These are phyloP conservation scores for Pseudocohnilembus persalinus DNA, from an alignment of 169 alveolate genomes.

Conservation along the genomic window DNA sequence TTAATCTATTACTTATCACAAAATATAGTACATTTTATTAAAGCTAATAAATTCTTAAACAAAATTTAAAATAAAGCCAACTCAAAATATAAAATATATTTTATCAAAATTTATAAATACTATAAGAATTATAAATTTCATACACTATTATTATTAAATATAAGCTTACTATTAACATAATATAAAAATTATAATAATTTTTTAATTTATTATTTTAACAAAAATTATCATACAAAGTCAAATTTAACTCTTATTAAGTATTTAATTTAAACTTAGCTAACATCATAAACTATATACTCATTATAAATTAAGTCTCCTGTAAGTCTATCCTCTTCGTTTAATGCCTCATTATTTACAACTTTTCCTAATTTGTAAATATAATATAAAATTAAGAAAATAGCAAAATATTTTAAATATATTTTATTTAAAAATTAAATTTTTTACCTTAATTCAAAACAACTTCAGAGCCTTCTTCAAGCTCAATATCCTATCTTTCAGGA, in stretches of 20 bases:
- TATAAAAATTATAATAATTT: too few relatives aligned
- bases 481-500: constrained; percentile 37
- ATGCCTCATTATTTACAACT: constrained; percentile 42
- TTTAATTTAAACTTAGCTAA: constrained; percentile 50
- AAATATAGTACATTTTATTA: too few relatives aligned
- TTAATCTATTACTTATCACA: too few relatives aligned
- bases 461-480: neutral
- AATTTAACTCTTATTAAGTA: constrained; percentile 39
- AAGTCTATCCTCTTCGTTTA: constrained; percentile 7
- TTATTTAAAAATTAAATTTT: neutral
- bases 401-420: constrained; percentile 16
- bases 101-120: too few relatives aligned
- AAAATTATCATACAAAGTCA: constrained; percentile 42
- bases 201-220: too few relatives aligned
- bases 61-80: too few relatives aligned
- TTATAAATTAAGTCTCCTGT: constrained; percentile 47
- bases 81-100: too few relatives aligned
- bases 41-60: too few relatives aligned
- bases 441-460: neutral
- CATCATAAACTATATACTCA: constrained; percentile 79
- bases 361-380: constrained; percentile 20
- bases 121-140: too few relatives aligned
- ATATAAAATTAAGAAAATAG: neutral
- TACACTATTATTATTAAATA: too few relatives aligned
- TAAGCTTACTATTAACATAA: too few relatives aligned